Conservation (phyloP, 768 basidiomycete species). For the Dacryopinax primogenitus region DNA sequence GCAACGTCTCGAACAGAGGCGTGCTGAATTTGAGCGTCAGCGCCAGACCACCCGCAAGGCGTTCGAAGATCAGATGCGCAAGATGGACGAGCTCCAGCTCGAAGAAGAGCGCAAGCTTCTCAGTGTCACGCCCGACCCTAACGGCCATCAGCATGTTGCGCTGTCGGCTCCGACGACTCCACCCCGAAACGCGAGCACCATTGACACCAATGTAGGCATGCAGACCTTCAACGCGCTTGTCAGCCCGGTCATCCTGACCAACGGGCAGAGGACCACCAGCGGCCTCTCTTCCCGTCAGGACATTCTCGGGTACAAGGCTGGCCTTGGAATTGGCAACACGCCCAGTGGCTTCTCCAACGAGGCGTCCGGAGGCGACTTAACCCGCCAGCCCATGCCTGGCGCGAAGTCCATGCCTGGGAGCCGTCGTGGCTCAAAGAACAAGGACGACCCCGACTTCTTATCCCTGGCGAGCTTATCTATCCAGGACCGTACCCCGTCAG, state of each 20-base stretch:
- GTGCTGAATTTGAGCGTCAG: slow-evolving; percentile 83
- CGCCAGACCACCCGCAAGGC: slow-evolving; percentile 71
- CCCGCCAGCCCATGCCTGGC: slow-evolving; percentile 27
- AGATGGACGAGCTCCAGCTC: slow-evolving; percentile 79
- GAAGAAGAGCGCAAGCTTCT: slow-evolving; percentile 56
- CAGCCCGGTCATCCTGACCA: neutral
- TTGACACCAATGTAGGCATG: slow-evolving; percentile 47
- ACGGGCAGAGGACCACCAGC: neutral
- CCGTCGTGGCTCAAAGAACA: slow-evolving; percentile 56
- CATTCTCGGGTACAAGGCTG: neutral
- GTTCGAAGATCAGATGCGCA: slow-evolving; percentile 95
- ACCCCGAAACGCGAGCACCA: slow-evolving; percentile 59
- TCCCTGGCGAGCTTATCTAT: neutral
- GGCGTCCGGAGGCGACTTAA: neutral
- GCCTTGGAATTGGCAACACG: neutral
- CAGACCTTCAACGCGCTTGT: slow-evolving; percentile 20
- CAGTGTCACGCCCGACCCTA: slow-evolving; percentile 50
- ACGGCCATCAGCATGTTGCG: slow-evolving; percentile 54
- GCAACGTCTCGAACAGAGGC: slow-evolving; percentile 81
- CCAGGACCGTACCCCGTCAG: neutral
- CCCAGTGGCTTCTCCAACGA: neutral
- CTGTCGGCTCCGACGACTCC: slow-evolving; percentile 83
- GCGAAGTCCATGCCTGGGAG: slow-evolving; percentile 91
- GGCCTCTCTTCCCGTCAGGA: neutral
- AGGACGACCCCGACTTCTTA: neutral